Evolutionary conservation across 768 basidiomycete species (phyloP).

Genomic region (Rhizopogon roseolus): DNA sequence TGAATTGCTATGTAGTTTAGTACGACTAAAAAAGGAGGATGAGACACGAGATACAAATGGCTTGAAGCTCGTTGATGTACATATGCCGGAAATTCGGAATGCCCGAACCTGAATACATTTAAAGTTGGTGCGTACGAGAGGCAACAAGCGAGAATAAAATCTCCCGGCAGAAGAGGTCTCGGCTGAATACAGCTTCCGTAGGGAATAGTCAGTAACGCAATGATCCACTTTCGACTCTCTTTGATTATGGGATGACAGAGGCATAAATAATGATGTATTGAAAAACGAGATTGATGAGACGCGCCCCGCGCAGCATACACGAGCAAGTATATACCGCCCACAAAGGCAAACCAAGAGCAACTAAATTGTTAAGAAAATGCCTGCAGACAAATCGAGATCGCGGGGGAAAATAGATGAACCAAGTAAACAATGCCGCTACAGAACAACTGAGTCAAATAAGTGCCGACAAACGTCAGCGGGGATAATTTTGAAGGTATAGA

Average conservation of each 20-base stretch:
- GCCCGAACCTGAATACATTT: no score
- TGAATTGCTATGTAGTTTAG: no score
- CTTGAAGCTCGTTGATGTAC: no score
- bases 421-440: constrained; percentile 1
- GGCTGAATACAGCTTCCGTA: no score
- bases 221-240: no score
- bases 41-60: no score
- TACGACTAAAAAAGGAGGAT: no score
- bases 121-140: no score
- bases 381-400: constrained; percentile 11
- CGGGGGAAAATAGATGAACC: constrained; percentile 1
- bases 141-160: no score
- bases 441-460: constrained; percentile 19
- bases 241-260: not conserved
- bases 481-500: constrained; percentile 26
- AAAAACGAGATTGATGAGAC: constrained; percentile 15
- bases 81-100: no score
- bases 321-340: constrained; percentile 23
- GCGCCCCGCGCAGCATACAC: constrained; percentile 29
- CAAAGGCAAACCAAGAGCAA: constrained; percentile 12
- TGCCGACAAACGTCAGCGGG: constrained; percentile 19
- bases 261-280: constrained; percentile 20
- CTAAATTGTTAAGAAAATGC: constrained; percentile 22
- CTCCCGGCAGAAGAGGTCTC: no score
- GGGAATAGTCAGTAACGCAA: no score